Evolutionary conservation across 1,139 yeast genomes (phyloP).

Genomic region (Yamadazyma trypodendri): DNA sequence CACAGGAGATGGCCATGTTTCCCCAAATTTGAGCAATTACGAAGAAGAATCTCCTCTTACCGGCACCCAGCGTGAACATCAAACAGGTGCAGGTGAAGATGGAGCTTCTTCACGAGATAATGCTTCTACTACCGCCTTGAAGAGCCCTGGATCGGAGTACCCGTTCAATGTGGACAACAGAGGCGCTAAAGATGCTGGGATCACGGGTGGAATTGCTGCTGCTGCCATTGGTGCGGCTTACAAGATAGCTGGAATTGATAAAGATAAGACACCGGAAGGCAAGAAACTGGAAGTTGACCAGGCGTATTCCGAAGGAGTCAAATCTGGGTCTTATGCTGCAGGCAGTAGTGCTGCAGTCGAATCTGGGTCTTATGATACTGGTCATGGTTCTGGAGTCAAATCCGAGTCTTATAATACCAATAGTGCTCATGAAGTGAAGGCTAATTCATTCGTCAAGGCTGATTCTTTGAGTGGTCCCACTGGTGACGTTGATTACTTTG

Average conservation of each 20-base stretch:
- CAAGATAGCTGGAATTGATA: conserved; percentile 5
- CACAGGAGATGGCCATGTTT: conserved; percentile 5
- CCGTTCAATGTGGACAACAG: conserved; percentile 9
- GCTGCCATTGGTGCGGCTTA: conserved; percentile 14
- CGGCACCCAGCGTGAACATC: background rate
- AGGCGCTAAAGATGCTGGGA: conserved; percentile 1
- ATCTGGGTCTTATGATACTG: too few species aligned
- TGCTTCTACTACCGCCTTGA: conserved; percentile 20
- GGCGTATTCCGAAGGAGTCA: conserved; percentile 20
- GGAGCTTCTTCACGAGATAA: conserved; percentile 6
- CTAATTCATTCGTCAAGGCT: too few species aligned
- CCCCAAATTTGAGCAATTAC: conserved; percentile 10
- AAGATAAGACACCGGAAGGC: too few species aligned
- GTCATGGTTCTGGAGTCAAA: background rate
- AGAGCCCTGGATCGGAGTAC: conserved; percentile 14
- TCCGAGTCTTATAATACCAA: conserved; percentile 8
- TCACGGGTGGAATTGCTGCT: conserved; percentile 6
- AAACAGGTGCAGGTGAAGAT: conserved; percentile 2
- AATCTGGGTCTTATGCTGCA: conserved; percentile 20
- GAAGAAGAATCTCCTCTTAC: conserved; percentile 7
- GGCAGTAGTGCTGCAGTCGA: conserved; percentile 11
- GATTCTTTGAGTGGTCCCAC: conserved; percentile 2
- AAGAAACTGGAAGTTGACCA: conserved; percentile 15
- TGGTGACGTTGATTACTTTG: conserved; percentile 1
- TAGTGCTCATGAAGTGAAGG: too few species aligned